Evolutionary conservation across 139 green algal genomes (phyloP).

Genomic region (Medakamo hakoo): DNA sequence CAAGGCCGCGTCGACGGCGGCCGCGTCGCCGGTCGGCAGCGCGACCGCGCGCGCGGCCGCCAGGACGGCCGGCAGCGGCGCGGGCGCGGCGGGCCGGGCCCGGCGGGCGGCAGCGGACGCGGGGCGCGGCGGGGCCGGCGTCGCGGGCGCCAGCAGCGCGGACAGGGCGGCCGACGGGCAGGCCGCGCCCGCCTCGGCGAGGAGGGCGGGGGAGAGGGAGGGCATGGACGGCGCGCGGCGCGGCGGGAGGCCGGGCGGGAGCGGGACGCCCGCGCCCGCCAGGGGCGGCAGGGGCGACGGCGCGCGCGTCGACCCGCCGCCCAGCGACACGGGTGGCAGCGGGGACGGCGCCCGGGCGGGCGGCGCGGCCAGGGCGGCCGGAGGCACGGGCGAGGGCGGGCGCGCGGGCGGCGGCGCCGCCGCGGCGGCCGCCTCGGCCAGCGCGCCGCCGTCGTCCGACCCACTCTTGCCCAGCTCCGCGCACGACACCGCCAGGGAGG

Average conservation of each 20-base stretch:
- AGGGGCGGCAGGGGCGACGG: not conserved
- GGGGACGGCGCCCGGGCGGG: no score
- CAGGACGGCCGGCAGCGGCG: constrained; percentile 2
- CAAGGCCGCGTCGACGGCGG: constrained; percentile 16
- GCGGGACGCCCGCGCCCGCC: not conserved
- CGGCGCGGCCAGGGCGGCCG: not conserved
- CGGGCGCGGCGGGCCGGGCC: not conserved
- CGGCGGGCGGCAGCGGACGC: not conserved
- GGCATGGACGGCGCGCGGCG: no score
- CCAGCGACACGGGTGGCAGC: no score
- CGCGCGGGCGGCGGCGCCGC: no score
- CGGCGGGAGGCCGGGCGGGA: no score
- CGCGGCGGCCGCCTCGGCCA: not conserved
- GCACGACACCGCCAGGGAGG: not conserved
- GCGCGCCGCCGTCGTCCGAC: not conserved
- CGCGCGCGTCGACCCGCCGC: no score
- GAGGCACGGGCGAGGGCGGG: not conserved
- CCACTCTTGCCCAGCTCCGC: no score
- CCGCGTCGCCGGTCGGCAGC: constrained; percentile 3
- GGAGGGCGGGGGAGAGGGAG: no score
- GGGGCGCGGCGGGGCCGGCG: not conserved
- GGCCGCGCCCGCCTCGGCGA: no score
- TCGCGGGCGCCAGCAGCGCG: not conserved
- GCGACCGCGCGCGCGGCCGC: constrained; percentile 2
- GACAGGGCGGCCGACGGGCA: not conserved